Conservation (phyloP, 805 yeast species). For the Candida manassasensis region DNA sequence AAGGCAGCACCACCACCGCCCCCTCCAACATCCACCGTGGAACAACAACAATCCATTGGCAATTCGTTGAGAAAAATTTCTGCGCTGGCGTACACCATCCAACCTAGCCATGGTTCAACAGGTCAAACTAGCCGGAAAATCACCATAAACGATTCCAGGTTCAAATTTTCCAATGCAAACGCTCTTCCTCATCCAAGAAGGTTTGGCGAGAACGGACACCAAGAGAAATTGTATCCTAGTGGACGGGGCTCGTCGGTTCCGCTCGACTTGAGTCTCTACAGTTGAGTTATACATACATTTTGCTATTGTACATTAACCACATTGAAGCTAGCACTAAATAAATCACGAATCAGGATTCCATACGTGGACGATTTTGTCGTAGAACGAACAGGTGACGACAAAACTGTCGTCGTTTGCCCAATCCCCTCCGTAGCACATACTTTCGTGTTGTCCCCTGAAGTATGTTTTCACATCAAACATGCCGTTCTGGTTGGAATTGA, state of each 20-base stretch:
- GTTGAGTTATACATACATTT: not conserved
- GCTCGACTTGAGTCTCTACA: constrained; percentile 46
- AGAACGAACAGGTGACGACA: constrained; percentile 84
- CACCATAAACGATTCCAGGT: constrained; percentile 64
- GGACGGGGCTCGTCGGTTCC: constrained; percentile 95
- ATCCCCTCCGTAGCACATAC: constrained; percentile 96
- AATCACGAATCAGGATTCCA: constrained; percentile 44
- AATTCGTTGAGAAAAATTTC: constrained; percentile 55
- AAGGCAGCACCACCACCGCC: constrained; percentile 33
- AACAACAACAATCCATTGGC: constrained; percentile 44
- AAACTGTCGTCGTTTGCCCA: constrained; percentile 53
- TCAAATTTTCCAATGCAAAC: constrained; percentile 58
- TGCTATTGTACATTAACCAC: not conserved
- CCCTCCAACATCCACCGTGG: constrained; percentile 22
- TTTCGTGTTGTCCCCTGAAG: constrained; percentile 69
- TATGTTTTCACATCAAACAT: constrained; percentile 31
- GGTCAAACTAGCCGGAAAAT: constrained; percentile 22
- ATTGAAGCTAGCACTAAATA: not conserved
- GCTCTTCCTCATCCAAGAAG: constrained; percentile 87
- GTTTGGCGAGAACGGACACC: constrained; percentile 49
- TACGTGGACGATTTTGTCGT: constrained; percentile 74
- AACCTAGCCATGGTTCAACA: constrained; percentile 23
- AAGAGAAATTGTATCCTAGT: constrained; percentile 80
- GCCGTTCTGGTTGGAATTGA: constrained; percentile 23
- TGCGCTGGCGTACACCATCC: constrained; percentile 61